A percentile compares a stretch with the other conserved stretches of the same genome.
These are phyloP conservation scores for Globisporangium nodosum DNA, from an alignment of 352 stramenopile genomes.

Conservation along the genomic window DNA sequence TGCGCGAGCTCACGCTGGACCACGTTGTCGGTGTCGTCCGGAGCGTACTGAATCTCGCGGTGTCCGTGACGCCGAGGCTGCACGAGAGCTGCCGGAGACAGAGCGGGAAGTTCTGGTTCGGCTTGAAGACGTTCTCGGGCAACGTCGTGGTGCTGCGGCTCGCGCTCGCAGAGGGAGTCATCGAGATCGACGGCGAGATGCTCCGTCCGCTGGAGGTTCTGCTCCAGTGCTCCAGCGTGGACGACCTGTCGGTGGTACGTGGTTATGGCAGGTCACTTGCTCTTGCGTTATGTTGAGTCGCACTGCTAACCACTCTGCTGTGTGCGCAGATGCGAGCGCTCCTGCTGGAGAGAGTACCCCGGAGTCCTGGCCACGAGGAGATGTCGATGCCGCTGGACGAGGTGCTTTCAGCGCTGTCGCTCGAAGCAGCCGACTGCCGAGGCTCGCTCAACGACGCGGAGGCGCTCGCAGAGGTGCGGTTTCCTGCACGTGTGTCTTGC, in stretches of 20 bases:
- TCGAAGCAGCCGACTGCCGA: conserved; percentile 9
- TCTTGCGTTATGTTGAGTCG: background rate
- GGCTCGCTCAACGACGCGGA: conserved; percentile 4
- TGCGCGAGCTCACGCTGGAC: conserved; percentile 18
- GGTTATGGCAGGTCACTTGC: background rate
- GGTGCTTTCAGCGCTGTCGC: conserved; percentile 14
- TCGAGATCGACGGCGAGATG: conserved; percentile 17
- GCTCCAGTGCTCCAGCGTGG: conserved; percentile 44
- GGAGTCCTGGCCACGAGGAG: conserved; percentile 5
- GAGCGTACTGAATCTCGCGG: conserved; percentile 20
- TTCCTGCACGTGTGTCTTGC: background rate
- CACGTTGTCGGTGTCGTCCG: conserved; percentile 27
- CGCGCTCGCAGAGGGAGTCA: conserved; percentile 4
- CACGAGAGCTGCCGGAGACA: conserved; percentile 29
- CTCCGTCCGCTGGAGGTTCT: conserved; percentile 32
- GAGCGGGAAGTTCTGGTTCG: conserved; percentile 45
- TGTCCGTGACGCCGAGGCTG: conserved; percentile 18
- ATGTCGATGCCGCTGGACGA: conserved; percentile 18
- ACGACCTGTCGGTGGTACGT: conserved; percentile 56
- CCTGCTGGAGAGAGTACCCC: conserved; percentile 17
- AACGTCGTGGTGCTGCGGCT: conserved; percentile 48
- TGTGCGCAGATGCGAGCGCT: conserved; percentile 47
- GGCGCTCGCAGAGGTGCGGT: conserved; percentile 7
- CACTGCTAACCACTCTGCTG: background rate
- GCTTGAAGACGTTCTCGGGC: conserved; percentile 30